Conservation (phyloP, 768 basidiomycete species). For the Boletus vinaceobasis region DNA sequence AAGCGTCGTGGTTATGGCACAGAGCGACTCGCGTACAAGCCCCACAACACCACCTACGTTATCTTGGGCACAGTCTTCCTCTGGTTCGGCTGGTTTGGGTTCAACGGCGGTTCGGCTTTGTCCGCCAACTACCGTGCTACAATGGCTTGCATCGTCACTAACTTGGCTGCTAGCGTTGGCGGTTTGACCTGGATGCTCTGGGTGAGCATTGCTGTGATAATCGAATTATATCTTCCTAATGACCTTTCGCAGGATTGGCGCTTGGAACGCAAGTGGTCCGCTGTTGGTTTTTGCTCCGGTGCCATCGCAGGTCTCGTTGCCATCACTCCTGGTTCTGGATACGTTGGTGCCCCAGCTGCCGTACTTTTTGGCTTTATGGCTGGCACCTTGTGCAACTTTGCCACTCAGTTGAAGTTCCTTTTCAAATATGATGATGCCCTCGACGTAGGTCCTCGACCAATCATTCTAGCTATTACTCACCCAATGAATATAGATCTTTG, state of each 20-base stretch:
- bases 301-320: slow-evolving; percentile 89
- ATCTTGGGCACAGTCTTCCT: slow-evolving; percentile 91
- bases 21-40: slow-evolving; percentile 86
- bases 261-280: slow-evolving; percentile 89
- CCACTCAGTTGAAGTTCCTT: slow-evolving; percentile 90
- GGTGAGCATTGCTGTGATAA: slow-evolving; percentile 39
- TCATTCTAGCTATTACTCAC: not conserved
- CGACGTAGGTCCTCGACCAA: slow-evolving; percentile 49
- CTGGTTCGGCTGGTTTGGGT: slow-evolving; percentile 96
- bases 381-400: slow-evolving; percentile 86
- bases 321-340: slow-evolving; percentile 84
- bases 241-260: slow-evolving; percentile 69
- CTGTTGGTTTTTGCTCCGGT: slow-evolving; percentile 94
- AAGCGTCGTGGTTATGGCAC: slow-evolving; percentile 91
- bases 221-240: not conserved
- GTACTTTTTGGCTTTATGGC: slow-evolving; percentile 84
- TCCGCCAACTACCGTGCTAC: slow-evolving; percentile 85
- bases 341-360: slow-evolving; percentile 76
- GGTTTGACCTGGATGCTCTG: slow-evolving; percentile 91
- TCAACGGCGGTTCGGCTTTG: slow-evolving; percentile 91
- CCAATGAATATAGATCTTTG: slow-evolving; percentile 65
- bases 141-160: slow-evolving; percentile 90
- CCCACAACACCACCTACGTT: slow-evolving; percentile 91
- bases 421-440: slow-evolving; percentile 75
- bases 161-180: slow-evolving; percentile 85